These are phyloP conservation scores for Xanthoceras sorbifolium DNA, from an alignment of 345 rosid genomes.

Conservation along the genomic window DNA sequence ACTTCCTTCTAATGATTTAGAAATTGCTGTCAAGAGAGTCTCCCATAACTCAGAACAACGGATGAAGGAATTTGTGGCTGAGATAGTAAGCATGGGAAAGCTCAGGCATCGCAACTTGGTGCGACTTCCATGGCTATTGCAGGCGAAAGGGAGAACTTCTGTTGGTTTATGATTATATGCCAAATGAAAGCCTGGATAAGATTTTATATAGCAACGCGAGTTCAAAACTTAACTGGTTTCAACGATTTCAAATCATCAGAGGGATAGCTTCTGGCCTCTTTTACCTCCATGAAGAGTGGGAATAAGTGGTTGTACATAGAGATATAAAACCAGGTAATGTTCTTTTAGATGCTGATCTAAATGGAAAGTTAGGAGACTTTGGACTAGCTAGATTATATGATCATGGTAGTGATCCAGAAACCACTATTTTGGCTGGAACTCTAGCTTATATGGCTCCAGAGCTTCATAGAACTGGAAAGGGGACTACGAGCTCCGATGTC, in stretches of 20 bases:
- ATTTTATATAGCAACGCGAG: conserved; percentile 28
- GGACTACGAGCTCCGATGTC: conserved; percentile 41
- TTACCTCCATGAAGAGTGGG: conserved; percentile 57
- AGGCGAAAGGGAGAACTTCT: conserved; percentile 41
- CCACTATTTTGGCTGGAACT: conserved; percentile 46
- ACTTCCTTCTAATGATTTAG: conserved; percentile 20
- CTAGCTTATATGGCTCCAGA: conserved; percentile 56
- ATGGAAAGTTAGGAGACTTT: conserved; percentile 34
- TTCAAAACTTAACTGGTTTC: conserved; percentile 42
- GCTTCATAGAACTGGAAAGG: conserved; percentile 41
- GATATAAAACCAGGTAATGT: conserved; percentile 57
- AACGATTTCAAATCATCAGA: conserved; percentile 38
- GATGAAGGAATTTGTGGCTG: conserved; percentile 53
- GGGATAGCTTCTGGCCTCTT: conserved; percentile 53
- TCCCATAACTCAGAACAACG: conserved; percentile 41
- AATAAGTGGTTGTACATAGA: conserved; percentile 54
- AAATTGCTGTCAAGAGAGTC: conserved; percentile 54
- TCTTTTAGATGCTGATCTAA: conserved; percentile 31
- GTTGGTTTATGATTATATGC: conserved; percentile 52
- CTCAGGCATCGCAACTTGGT: conserved; percentile 54
- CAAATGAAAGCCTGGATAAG: conserved; percentile 41
- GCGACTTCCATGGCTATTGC: conserved; percentile 52
- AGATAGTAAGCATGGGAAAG: conserved; percentile 49
- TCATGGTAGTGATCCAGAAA: conserved; percentile 30
- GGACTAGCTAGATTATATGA: conserved; percentile 37